Evolutionary conservation across 73 alveolate genomes (phyloP).

Genomic region (Uronychia binucleata): DNA sequence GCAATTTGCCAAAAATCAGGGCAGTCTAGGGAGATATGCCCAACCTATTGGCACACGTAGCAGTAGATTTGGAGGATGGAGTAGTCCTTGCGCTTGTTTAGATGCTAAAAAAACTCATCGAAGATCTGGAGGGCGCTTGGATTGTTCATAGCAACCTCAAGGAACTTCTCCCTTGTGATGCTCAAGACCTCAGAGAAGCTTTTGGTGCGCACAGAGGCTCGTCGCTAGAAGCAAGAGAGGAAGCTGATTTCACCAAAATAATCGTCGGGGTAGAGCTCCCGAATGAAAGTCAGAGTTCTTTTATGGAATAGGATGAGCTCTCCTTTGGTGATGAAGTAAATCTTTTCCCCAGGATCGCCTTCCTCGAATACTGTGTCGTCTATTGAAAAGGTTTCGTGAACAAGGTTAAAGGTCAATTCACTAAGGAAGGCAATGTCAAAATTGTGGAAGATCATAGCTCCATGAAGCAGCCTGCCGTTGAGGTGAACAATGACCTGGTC

Average conservation of each 20-base stretch:
- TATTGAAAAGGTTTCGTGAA: constrained; percentile 76
- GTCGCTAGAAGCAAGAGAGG: constrained; percentile 37
- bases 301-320: constrained; percentile 56
- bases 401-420: constrained; percentile 70
- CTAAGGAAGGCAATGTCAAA: constrained; percentile 42
- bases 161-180: constrained; percentile 6
- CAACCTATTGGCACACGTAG: constrained; percentile 45
- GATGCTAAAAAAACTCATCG: neutral
- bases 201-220: constrained; percentile 55
- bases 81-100: constrained; percentile 7
- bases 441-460: constrained; percentile 30
- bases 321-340: constrained; percentile 86
- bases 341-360: constrained; percentile 79
- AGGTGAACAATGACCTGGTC: constrained; percentile 57
- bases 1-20: neutral
- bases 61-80: constrained; percentile 26
- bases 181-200: constrained; percentile 36
- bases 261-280: constrained; percentile 7
- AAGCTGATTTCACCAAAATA: constrained; percentile 59
- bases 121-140: constrained; percentile 20
- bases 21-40: constrained; percentile 61
- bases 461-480: constrained; percentile 59
- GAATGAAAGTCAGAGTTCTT: constrained; percentile 29
- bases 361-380: constrained; percentile 87
- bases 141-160: constrained; percentile 22